Percentiles rank a stretch among this genome's conserved stretches.
These are phyloP conservation scores for Lasiodiplodia sp. DNA, from an alignment of 2,329 filamentous ascomycete species.

Conservation along the genomic window DNA sequence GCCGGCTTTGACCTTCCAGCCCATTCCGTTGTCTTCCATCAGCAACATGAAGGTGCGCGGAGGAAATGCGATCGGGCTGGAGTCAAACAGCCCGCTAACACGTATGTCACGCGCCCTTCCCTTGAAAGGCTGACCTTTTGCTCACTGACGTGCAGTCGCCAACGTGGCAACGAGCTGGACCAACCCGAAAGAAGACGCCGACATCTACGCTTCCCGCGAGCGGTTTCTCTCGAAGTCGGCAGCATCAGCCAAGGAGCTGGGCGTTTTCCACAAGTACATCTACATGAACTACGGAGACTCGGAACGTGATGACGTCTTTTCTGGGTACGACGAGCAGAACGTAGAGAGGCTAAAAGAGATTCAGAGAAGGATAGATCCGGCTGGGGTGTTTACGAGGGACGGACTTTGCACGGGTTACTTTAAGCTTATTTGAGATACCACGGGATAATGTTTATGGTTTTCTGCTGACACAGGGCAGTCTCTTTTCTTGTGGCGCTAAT, in stretches of 20 bases:
- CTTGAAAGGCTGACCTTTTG: not conserved
- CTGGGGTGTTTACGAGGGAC: constrained; percentile 34
- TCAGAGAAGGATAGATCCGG: constrained; percentile 32
- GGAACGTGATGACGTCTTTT: constrained; percentile 32
- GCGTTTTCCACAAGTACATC: constrained; percentile 12
- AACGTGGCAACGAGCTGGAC: constrained; percentile 1
- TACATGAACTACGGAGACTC: constrained; percentile 27
- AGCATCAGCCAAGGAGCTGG: not conserved
- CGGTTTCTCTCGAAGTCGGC: not conserved
- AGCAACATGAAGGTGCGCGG: not conserved
- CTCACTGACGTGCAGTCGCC: not conserved
- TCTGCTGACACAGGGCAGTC: not conserved
- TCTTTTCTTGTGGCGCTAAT: not conserved
- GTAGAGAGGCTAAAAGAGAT: constrained; percentile 29
- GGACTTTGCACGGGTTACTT: constrained; percentile 23
- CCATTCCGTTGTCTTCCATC: not conserved
- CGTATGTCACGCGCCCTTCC: constrained; percentile 11
- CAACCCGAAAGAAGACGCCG: constrained; percentile 4
- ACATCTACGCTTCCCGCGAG: not conserved
- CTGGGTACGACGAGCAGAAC: constrained; percentile 35
- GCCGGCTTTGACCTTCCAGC: constrained; percentile 17
- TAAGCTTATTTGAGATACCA: constrained; percentile 28
- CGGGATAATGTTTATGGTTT: constrained; percentile 21
- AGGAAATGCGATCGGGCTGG: constrained; percentile 15
- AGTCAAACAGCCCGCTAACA: constrained; percentile 1